A percentile compares a stretch with the other conserved stretches of the same genome.
Conservation (phyloP, 768 basidiomycete species). For the Agrocybe praecox region DNA sequence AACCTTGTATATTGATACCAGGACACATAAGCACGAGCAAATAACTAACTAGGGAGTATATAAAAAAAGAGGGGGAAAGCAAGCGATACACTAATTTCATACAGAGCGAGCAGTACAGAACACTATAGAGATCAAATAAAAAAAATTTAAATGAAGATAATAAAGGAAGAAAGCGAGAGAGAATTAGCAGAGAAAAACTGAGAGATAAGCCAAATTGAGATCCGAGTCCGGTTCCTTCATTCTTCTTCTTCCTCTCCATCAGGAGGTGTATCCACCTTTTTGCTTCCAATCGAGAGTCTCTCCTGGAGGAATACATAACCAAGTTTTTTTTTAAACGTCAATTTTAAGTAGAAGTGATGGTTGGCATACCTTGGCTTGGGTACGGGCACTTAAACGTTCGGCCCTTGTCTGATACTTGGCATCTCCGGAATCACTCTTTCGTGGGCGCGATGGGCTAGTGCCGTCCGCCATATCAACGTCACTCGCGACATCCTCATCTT, state of each 20-base stretch:
- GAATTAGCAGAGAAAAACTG: neutral
- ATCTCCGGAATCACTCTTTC: slow-evolving; percentile 30
- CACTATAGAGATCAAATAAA: neutral
- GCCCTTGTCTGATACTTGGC: slow-evolving; percentile 23
- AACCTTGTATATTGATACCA: no score
- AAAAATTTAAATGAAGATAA: neutral
- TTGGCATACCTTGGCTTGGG: slow-evolving; percentile 22
- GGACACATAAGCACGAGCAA: neutral
- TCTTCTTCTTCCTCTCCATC: neutral
- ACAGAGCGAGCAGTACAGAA: neutral
- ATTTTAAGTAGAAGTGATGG: neutral
- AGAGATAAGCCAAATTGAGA: slow-evolving; percentile 3
- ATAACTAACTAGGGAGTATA: neutral
- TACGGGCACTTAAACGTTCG: slow-evolving; percentile 24
- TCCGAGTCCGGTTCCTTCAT: neutral
- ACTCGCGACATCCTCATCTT: slow-evolving; percentile 28
- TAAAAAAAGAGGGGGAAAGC: neutral
- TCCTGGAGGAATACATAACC: slow-evolving; percentile 5
- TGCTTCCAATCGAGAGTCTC: slow-evolving; percentile 11
- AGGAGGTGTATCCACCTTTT: slow-evolving; percentile 15
- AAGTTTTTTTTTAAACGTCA: neutral
- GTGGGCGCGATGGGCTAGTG: slow-evolving; percentile 15
- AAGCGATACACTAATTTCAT: neutral
- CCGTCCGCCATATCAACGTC: slow-evolving; percentile 41
- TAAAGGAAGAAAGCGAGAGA: neutral